Base-by-base conservation (phyloP, 495 filamentous ascomycete genomes). In the Chaetomidium leptoderma region DNA sequence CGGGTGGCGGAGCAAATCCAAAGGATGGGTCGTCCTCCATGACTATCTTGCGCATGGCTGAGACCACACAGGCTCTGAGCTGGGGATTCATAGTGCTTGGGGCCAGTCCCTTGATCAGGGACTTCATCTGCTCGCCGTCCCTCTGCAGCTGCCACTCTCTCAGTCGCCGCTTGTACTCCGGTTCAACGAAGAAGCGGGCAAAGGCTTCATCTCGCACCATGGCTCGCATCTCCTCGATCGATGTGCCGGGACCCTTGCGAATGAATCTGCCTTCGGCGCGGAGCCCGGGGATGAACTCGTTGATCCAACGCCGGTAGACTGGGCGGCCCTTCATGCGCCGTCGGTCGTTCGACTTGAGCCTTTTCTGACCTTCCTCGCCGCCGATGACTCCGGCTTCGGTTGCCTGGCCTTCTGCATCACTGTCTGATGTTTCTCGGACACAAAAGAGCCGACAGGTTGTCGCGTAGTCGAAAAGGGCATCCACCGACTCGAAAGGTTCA, bases 381-480 rank as follows among this genome's bases (percentile, higher is more conserved):
- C 60, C 69, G 1, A 58, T 16, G 17, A 55, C 51, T 0, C 62
- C 67, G 2, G 39, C 60, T 7, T 17, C 48, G 30, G 58, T 40
- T 1, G 35, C 60, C 23, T 72, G 63, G 0, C 37, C 65, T 14
- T 58, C 58, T 11, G 43, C 54, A 6, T 44, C 45, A 1, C 55
- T 58, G 10, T 51, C 39, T 6, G 55, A 17, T 16, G 40, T n/a
- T 46, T 60, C 43, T 58, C 66, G 55, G 1, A 79, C 70, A 53
- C 63, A 72, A 63, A 88, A 86, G 39, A 86, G 69, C 0, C 80
- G 72, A 51, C 81, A 83, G 0, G 62, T 70, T 29, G 75, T 67
- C 3, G 73, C 74, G 68, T 78, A 89, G 1, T 74, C 71, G 62
- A 81, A 88, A 53, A 89, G 55, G n/a, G 76, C 79, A 3, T 82